phyloP scores from a whole-genome alignment of 257 asterid species.

The Verbena officinalis region DNA sequence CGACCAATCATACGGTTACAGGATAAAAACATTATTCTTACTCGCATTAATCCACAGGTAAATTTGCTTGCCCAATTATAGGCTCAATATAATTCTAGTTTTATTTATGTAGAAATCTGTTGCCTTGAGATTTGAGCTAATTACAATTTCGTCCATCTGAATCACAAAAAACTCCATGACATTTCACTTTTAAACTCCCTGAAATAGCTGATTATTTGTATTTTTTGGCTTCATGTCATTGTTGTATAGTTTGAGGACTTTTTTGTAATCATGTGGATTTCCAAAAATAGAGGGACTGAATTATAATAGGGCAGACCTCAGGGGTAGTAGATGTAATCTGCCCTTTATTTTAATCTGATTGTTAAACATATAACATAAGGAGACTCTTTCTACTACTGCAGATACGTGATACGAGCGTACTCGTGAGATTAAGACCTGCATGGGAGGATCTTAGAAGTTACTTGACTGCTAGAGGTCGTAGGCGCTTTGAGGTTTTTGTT shows the following conservation, averaged over 20 bases:
- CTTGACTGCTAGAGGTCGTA: slow-evolving; percentile 79
- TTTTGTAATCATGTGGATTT: too few relatives aligned
- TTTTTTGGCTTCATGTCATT: too few relatives aligned
- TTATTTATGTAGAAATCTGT: neutral
- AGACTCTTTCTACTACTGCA: slow-evolving; percentile 26
- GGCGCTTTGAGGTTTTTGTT: slow-evolving; percentile 80
- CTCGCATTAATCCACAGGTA: slow-evolving; percentile 77
- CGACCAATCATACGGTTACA: slow-evolving; percentile 71
- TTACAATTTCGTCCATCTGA: too few relatives aligned
- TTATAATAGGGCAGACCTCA: too few relatives aligned
- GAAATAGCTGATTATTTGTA: too few relatives aligned
- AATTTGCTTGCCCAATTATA: neutral
- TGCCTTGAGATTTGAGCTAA: too few relatives aligned
- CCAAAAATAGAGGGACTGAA: too few relatives aligned
- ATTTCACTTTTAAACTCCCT: too few relatives aligned
- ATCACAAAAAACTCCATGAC: too few relatives aligned
- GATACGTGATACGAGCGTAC: slow-evolving; percentile 86
- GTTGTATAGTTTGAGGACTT: too few relatives aligned
- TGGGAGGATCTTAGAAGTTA: slow-evolving; percentile 85
- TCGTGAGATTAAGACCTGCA: slow-evolving; percentile 82
- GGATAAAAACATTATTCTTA: slow-evolving; percentile 69
- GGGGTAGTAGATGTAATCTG: too few relatives aligned
- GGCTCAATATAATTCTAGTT: neutral
- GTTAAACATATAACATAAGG: neutral
- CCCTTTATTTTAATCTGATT: neutral